phyloP scores from a whole-genome alignment of 805 yeast genomes.

The Pichia manshurica region DNA sequence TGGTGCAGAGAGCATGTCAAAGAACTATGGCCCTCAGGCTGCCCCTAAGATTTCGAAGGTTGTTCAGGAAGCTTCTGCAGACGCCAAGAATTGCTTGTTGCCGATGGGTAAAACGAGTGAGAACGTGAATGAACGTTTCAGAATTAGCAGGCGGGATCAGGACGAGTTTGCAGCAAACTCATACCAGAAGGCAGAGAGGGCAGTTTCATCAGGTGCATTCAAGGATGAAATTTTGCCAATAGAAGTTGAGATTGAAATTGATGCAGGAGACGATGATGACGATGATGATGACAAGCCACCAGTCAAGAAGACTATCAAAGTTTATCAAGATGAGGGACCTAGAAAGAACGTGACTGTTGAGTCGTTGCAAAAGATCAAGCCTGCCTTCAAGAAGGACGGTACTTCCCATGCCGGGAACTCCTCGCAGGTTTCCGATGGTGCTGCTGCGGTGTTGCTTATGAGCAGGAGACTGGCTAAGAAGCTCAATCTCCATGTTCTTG shows the following conservation, averaged over 20 bases:
- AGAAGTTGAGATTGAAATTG: constrained; percentile 50
- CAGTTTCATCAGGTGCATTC: constrained; percentile 68
- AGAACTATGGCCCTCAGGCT: constrained; percentile 76
- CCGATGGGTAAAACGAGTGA: constrained; percentile 98
- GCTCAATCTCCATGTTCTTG: constrained; percentile 66
- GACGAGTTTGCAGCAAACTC: constrained; percentile 88
- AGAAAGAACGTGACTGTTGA: constrained; percentile 78
- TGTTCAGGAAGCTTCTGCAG: constrained; percentile 36
- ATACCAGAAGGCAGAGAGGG: constrained; percentile 75
- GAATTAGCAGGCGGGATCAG: constrained; percentile 63
- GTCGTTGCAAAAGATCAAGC: constrained; percentile 67
- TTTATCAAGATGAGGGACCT: constrained; percentile 64
- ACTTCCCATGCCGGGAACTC: constrained; percentile 94
- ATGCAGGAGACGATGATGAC: constrained; percentile 40
- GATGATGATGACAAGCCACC: not conserved
- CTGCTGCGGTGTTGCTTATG: constrained; percentile 81
- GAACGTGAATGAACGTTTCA: constrained; percentile 69
- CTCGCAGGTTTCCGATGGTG: constrained; percentile 94
- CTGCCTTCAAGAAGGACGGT: constrained; percentile 84
- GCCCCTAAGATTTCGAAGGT: constrained; percentile 52
- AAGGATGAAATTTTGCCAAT: constrained; percentile 86
- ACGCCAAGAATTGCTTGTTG: constrained; percentile 70
- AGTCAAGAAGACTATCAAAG: constrained; percentile 26
- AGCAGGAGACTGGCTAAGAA: constrained; percentile 80
- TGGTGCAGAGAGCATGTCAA: constrained; percentile 94